A percentile compares a stretch with the other conserved stretches of the same genome.
phyloP scores from a whole-genome alignment of 768 basidiomycete genomes.

The Gelatoporia subvermispora region DNA sequence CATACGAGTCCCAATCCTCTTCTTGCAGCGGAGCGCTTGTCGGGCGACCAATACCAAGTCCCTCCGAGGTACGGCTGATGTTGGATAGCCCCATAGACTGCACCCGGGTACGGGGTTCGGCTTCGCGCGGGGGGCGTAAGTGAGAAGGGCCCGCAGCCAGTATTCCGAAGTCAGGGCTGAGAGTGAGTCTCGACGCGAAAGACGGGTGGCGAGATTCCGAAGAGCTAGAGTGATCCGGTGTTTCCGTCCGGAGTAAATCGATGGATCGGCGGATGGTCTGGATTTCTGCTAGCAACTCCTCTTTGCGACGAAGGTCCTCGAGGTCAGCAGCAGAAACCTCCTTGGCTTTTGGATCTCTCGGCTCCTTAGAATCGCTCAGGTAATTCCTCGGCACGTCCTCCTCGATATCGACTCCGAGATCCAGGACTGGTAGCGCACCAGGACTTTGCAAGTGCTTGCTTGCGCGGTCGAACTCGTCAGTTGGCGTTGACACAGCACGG shows the following conservation, averaged over 20 bases:
- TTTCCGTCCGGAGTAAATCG: constrained; percentile 68
- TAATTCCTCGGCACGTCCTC: constrained; percentile 71
- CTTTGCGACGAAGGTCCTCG: constrained; percentile 61
- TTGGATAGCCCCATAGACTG: constrained; percentile 64
- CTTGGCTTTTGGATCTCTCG: constrained; percentile 11
- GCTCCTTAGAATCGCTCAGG: constrained; percentile 39
- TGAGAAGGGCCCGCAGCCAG: constrained; percentile 47
- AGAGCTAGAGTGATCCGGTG: constrained; percentile 54
- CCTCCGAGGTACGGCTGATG: constrained; percentile 35
- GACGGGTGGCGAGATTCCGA: constrained; percentile 55
- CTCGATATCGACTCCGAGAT: constrained; percentile 71
- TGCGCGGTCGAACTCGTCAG: constrained; percentile 56
- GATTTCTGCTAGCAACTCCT: constrained; percentile 72
- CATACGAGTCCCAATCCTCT: constrained; percentile 84
- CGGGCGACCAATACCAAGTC: constrained; percentile 59
- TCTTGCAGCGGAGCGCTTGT: constrained; percentile 71
- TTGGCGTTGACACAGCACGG: constrained; percentile 48
- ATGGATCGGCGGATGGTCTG: constrained; percentile 77
- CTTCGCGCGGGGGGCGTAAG: constrained; percentile 63
- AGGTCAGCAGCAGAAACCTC: constrained; percentile 36
- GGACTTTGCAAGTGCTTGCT: constrained; percentile 42
- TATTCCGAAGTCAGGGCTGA: constrained; percentile 60
- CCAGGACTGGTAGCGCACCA: constrained; percentile 62
- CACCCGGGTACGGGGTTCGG: constrained; percentile 64
- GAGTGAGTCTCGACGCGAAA: constrained; percentile 59